A percentile compares a stretch with the other conserved stretches of the same genome.
Conservation (phyloP, 495 filamentous ascomycete genomes). For the Podospora pseudocomata region DNA sequence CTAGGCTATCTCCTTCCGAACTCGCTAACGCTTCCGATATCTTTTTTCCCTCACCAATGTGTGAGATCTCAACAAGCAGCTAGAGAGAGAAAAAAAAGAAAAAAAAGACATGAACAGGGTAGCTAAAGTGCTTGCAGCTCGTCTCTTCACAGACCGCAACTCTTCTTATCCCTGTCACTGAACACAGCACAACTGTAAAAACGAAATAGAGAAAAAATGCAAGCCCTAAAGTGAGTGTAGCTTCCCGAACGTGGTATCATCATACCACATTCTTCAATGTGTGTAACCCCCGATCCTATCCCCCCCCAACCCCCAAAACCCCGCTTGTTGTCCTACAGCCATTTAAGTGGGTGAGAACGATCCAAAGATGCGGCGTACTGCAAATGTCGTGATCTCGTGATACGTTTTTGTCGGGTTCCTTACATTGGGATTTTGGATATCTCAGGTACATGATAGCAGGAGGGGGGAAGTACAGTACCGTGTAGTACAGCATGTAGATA, state of each 20-base stretch:
- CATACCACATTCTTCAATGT: not conserved
- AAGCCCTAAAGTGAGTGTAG: not conserved
- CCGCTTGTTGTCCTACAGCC: too few relatives aligned
- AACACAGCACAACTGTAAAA: not conserved
- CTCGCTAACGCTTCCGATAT: not conserved
- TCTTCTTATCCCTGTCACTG: not conserved
- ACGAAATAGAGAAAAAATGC: not conserved
- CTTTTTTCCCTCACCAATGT: not conserved
- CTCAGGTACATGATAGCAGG: too few relatives aligned
- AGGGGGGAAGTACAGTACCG: too few relatives aligned
- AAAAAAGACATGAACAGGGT: not conserved
- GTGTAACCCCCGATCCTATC: not conserved
- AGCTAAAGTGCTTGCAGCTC: not conserved
- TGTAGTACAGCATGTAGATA: not conserved
- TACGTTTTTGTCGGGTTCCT: not conserved
- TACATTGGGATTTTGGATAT: not conserved
- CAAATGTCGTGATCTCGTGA: not conserved
- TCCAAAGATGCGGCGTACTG: too few relatives aligned
- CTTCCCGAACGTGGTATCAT: not conserved
- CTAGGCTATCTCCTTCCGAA: not conserved
- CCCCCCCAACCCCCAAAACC: too few relatives aligned
- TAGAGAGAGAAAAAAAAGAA: not conserved
- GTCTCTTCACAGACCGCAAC: not conserved
- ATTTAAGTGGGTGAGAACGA: too few relatives aligned
- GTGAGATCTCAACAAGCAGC: not conserved